Evolutionary conservation across 495 filamentous ascomycete species (phyloP), one percentile per base, ranked within the genome.

Genomic region (Rostrohypoxylon terebratum): DNA sequence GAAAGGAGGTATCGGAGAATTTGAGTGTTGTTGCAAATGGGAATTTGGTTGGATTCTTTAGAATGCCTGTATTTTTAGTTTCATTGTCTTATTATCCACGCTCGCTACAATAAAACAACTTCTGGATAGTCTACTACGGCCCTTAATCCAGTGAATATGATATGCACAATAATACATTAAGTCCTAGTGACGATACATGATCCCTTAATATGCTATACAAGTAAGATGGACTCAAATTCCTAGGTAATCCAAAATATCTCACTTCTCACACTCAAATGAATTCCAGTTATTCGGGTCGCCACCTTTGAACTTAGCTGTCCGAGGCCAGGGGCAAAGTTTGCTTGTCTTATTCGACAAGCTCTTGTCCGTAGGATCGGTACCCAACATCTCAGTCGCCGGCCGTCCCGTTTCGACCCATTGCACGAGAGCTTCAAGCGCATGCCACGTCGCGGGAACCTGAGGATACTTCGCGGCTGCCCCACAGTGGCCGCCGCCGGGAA

Each of bases 401-500:
- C 44, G 48, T 10, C 70, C 75, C 1, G 69, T 69, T 63, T 81
- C 80, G 11, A 81, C 80, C 80, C 80, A 81, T 23, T 59, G 28
- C 16, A 75, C 65, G 18, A 82, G 69, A 6, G 64, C 63, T 1
- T 81, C 79, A 11, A 76, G 62, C n/a, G 72, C 69, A 48, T 80
- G 70, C 65, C 80, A 82, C 5, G 73, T 78, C 0, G 61, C 77
- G 0, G 81, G 81, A 6, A 78, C 80, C 14, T 75, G 72, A 1
- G 78, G 73, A 74, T 81, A 82, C 8, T 62, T 61, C 4, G 68
- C 23, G 8, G 77, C 76, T 25, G 78, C 55, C 10, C 81, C 81
- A 44, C 82, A 84, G 60, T 84, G 82, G 9, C 82, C 81, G 28
- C 80, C 79, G 1, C 81, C 82, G 8, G 79, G 78, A 18, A 80